Conservation (phyloP, 2,329 filamentous ascomycete genomes). For the Samsoniella hepiali region DNA sequence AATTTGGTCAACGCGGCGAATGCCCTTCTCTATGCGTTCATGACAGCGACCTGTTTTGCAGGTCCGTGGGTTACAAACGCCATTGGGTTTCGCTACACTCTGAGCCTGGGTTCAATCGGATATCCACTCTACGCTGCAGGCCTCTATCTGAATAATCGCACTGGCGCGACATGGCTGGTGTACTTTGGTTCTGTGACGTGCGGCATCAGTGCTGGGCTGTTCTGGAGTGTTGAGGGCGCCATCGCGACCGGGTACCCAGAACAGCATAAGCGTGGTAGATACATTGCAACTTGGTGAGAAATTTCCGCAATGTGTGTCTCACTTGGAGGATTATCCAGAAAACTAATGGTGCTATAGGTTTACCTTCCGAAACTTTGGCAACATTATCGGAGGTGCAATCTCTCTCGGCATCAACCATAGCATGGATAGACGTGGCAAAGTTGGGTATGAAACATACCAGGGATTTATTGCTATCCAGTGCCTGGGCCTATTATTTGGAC, state of each 20-base stretch:
- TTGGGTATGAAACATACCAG: constrained; percentile 23
- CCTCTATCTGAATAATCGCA: constrained; percentile 63
- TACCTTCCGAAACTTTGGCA: constrained; percentile 6
- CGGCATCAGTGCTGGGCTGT: constrained; percentile 61
- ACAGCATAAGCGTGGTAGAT: constrained; percentile 55
- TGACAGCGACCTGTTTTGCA: constrained; percentile 42
- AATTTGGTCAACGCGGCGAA: constrained; percentile 44
- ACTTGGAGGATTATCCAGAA: neutral
- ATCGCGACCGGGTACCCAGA: constrained; percentile 64
- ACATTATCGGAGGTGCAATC: neutral
- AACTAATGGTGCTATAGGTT: neutral
- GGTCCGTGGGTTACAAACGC: constrained; percentile 37
- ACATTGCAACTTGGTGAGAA: constrained; percentile 46
- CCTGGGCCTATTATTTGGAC: constrained; percentile 39
- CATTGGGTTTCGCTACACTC: constrained; percentile 38
- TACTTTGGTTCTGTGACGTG: constrained; percentile 60
- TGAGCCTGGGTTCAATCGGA: constrained; percentile 47
- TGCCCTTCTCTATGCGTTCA: constrained; percentile 43
- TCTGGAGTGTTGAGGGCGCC: constrained; percentile 67
- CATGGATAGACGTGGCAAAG: neutral
- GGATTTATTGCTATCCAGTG: constrained; percentile 47
- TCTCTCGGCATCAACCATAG: neutral
- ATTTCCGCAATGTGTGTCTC: too few species aligned
- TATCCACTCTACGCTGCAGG: constrained; percentile 64
- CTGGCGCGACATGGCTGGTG: constrained; percentile 59